These are phyloP conservation scores for Gastrolobium villosum DNA, from an alignment of 306 rosid genomes.

Conservation along the genomic window DNA sequence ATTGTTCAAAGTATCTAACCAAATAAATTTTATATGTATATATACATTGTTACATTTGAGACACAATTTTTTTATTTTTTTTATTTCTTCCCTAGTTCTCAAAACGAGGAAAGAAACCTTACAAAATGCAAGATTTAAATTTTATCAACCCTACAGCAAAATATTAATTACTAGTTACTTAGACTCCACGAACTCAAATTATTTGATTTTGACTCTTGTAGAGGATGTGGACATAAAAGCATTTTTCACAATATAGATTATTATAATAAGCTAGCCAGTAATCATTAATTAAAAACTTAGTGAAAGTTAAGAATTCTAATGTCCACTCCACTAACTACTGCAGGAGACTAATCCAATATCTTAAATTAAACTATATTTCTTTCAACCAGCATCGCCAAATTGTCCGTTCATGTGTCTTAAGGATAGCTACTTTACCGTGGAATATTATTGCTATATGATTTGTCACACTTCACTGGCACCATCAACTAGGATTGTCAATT, in stretches of 20 bases:
- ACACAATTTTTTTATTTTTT: background rate
- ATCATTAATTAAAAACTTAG: slow-evolving; percentile 51
- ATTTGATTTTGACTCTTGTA: slow-evolving; percentile 57
- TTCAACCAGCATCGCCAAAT: slow-evolving; percentile 43
- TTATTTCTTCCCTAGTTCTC: background rate
- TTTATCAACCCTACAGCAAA: slow-evolving; percentile 1
- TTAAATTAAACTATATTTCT: slow-evolving; percentile 2
- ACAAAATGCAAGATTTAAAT: slow-evolving; percentile 16
- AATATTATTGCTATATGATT: slow-evolving; percentile 38
- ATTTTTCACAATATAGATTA: slow-evolving; percentile 18
- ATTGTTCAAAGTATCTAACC: too few relatives aligned
- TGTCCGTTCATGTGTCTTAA: slow-evolving; percentile 40
- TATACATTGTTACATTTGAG: background rate
- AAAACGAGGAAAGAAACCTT: background rate
- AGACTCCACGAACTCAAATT: slow-evolving; percentile 44
- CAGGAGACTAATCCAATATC: slow-evolving; percentile 37
- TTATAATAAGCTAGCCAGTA: slow-evolving; percentile 39
- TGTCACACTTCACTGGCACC: slow-evolving; percentile 50
- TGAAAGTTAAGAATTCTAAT: slow-evolving; percentile 48
- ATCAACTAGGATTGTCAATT: slow-evolving; percentile 40
- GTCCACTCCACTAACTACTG: slow-evolving; percentile 59
- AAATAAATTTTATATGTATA: too few relatives aligned
- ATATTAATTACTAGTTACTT: background rate
- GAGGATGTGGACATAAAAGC: slow-evolving; percentile 46
- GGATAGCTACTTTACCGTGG: slow-evolving; percentile 21